Percentiles rank a stretch among this genome's conserved stretches.
Conservation (phyloP, 805 yeast genomes). For the Yarrowia alimentaria region DNA sequence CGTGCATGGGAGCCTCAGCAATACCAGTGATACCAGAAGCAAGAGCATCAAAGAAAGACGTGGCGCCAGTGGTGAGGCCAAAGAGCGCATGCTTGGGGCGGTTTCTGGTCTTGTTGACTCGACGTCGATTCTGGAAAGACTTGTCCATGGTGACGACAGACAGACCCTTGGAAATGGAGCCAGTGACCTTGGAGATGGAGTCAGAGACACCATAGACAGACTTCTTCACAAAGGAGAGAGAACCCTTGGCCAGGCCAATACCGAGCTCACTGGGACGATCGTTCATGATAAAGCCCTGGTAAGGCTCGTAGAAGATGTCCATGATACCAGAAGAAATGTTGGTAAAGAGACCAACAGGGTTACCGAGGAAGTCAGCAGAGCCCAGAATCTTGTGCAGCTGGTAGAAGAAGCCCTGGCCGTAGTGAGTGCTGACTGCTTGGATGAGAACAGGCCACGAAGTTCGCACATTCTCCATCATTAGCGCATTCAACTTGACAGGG, state of each 20-base stretch:
- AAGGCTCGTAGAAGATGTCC: slow-evolving; percentile 96
- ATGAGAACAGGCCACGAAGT: slow-evolving; percentile 75
- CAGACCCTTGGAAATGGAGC: slow-evolving; percentile 90
- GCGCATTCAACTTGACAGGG: slow-evolving; percentile 82
- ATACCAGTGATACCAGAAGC: slow-evolving; percentile 87
- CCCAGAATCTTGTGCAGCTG: slow-evolving; percentile 92
- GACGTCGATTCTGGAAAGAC: slow-evolving; percentile 77
- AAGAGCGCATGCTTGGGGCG: slow-evolving; percentile 80
- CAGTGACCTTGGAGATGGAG: slow-evolving; percentile 87
- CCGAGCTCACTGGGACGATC: slow-evolving; percentile 97
- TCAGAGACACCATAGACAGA: slow-evolving; percentile 94
- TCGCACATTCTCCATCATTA: slow-evolving; percentile 82
- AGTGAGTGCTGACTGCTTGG: slow-evolving; percentile 75
- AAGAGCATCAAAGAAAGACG: slow-evolving; percentile 80
- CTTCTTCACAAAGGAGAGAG: slow-evolving; percentile 87
- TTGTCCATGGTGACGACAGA: slow-evolving; percentile 87
- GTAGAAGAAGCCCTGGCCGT: slow-evolving; percentile 86
- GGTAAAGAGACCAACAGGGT: slow-evolving; percentile 95
- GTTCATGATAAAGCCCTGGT: slow-evolving; percentile 89
- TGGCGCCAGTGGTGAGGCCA: slow-evolving; percentile 82
- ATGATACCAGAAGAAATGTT: slow-evolving; percentile 91
- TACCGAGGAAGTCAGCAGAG: slow-evolving; percentile 93
- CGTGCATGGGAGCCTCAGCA: slow-evolving; percentile 87
- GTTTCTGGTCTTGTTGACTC: slow-evolving; percentile 63
- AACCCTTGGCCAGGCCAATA: slow-evolving; percentile 93